Evolutionary conservation across 106 monocot species (phyloP).

Genomic region (Dendrobium catenatum): DNA sequence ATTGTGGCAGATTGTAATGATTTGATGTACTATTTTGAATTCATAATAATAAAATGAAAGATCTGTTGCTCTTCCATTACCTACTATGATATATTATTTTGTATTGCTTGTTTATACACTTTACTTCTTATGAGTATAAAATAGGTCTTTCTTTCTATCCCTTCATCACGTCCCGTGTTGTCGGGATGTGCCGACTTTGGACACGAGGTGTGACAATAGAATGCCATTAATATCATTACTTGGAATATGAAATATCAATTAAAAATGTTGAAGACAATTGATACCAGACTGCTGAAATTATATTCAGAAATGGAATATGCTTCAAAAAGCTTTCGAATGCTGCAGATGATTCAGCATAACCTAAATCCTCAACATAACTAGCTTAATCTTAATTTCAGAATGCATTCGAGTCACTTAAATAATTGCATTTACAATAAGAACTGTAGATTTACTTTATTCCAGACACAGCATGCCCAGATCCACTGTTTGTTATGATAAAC

Average conservation of each 20-base stretch:
- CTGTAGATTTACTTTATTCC: constrained; percentile 53
- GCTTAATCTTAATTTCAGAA: neutral
- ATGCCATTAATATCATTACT: neutral
- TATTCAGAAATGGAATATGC: neutral
- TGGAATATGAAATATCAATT: neutral
- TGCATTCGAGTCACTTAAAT: neutral
- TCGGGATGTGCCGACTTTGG: too few relatives aligned
- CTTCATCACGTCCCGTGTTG: too few relatives aligned
- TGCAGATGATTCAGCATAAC: neutral
- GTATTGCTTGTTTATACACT: too few relatives aligned
- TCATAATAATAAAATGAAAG: too few relatives aligned
- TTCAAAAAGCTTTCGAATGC: neutral
- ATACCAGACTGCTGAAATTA: neutral
- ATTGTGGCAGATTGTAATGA: too few relatives aligned
- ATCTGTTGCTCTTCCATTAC: too few relatives aligned
- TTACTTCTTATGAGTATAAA: too few relatives aligned
- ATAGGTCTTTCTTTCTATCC: too few relatives aligned
- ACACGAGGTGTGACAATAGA: too few relatives aligned
- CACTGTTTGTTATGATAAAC: constrained; percentile 84
- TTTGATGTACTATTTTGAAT: too few relatives aligned
- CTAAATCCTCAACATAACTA: neutral
- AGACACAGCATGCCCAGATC: constrained; percentile 73
- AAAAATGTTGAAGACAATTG: neutral
- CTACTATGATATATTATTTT: too few relatives aligned
- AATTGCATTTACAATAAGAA: neutral